Percentiles rank a stretch among this genome's conserved stretches.
Conservation (phyloP, 2,329 filamentous ascomycete species). For the Westerdykella aurantiaca region DNA sequence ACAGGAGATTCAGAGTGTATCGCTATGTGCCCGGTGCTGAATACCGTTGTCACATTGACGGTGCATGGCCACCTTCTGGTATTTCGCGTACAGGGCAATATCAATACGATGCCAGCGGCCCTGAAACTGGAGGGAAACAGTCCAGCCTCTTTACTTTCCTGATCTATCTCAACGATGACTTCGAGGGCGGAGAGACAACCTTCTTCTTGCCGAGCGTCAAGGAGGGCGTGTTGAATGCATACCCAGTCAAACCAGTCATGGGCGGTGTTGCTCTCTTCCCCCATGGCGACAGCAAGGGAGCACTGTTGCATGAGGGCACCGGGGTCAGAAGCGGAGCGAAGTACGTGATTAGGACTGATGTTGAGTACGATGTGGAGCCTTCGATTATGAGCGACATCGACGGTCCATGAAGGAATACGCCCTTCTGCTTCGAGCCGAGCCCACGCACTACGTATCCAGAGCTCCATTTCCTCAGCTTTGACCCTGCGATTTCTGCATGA, state of each 20-base stretch:
- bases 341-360: constrained; percentile 66
- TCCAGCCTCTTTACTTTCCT: constrained; percentile 65
- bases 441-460: no score
- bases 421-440: no score
- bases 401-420: no score
- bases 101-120: constrained; percentile 60
- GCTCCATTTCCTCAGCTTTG: no score
- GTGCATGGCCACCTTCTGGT: constrained; percentile 67
- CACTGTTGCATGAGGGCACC: constrained; percentile 63
- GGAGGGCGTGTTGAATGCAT: constrained; percentile 64
- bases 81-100: constrained; percentile 54
- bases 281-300: constrained; percentile 61
- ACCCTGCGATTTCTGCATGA: no score
- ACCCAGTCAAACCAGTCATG: constrained; percentile 63
- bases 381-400: no score
- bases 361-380: constrained; percentile 58
- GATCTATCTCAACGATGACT: constrained; percentile 66
- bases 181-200: constrained; percentile 64
- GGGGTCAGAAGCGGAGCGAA: constrained; percentile 61
- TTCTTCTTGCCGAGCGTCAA: constrained; percentile 61
- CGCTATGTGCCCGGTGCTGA: constrained; percentile 68
- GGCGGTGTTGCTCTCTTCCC: constrained; percentile 64
- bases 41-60: constrained; percentile 65
- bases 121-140: constrained; percentile 47
- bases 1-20: constrained; percentile 65